Base-by-base conservation (phyloP, 2,329 filamentous ascomycete species). In the Sordariomycetes sp. region DNA sequence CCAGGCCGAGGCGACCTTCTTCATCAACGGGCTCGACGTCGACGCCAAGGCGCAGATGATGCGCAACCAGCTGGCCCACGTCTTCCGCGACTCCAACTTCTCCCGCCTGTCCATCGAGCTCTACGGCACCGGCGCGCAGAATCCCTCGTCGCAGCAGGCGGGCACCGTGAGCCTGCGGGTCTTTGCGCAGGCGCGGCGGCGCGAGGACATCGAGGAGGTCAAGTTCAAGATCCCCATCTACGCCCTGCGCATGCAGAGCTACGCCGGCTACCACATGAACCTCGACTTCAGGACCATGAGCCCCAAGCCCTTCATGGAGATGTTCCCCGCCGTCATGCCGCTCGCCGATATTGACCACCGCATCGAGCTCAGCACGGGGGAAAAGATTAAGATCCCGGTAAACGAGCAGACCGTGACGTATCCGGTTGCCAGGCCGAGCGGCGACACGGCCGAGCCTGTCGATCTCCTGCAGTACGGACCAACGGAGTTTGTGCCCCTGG, bases 91-190 rank as follows among this genome's bases (percentile, higher is more conserved):
- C 14, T 44, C 44, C n/a, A 56, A 53, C 9, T 59, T 62, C 31
- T 54, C 46, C 36, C 51, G 51, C 8, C 39, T 63, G 0, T 57
- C 49, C 12, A 53, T 63, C 17, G 41, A 52, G 29, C 14, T 45
- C 10, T 45, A 65, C 57, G 42, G 68, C 51, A 32, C 58, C 41
- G 21, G 54, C 36, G 49, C 57, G 0, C 48, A 55, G 2, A 54
- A 68, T 25, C 61, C 64, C 0, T 46, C 44, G 4, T 61, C 55
- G 12, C 65, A 70, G 21, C 59, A 63, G 19, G 57, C 57, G 1
- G 66, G 66, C 2, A 72, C 68, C 1, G 66, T 70, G 1, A 63
- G 64, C 26, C 55, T 70, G 28, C 44, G 64, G 17, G 51, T 66
- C 30, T 58, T 70, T 42, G 58, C 58, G 0, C 64, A 77, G 43